These are phyloP conservation scores for Fusarium pilosicola DNA, from an alignment of 2,329 filamentous ascomycete species.

Conservation along the genomic window DNA sequence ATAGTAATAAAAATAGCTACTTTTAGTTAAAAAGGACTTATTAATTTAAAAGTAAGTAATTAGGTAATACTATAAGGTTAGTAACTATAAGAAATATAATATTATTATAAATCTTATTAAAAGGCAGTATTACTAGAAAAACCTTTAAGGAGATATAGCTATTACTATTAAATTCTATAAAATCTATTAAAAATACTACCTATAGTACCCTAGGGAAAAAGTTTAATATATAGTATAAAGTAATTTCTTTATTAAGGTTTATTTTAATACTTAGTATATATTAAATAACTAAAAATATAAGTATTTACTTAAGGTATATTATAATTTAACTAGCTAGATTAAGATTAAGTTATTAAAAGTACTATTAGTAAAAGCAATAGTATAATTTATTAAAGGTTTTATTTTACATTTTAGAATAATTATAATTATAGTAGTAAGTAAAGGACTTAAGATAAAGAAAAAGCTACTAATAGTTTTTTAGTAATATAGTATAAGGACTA, in stretches of 20 bases:
- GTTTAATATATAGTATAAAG: neutral
- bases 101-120: too few relatives aligned
- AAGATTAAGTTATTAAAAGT: neutral
- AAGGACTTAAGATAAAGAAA: too few relatives aligned
- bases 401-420: neutral
- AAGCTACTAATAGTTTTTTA: too few relatives aligned
- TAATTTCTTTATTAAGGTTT: neutral
- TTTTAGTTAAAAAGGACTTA: too few relatives aligned
- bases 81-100: neutral
- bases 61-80: neutral
- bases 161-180: too few relatives aligned
- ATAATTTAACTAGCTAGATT: too few relatives aligned
- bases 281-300: too few relatives aligned
- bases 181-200: too few relatives aligned
- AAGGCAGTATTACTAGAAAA: too few relatives aligned
- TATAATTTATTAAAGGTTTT: neutral
- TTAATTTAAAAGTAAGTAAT: neutral
- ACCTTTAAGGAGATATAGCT: too few relatives aligned
- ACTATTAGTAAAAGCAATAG: neutral
- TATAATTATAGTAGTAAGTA: neutral
- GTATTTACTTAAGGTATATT: too few relatives aligned
- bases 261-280: neutral
- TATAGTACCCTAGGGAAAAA: rapidly evolving
- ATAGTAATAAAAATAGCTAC: rapidly evolving
- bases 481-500: too few relatives aligned